A percentile compares a stretch with the other conserved stretches of the same genome.
phyloP scores from a whole-genome alignment of 2,329 filamentous ascomycete species.

The Aspergillus fumigatiaffinis region DNA sequence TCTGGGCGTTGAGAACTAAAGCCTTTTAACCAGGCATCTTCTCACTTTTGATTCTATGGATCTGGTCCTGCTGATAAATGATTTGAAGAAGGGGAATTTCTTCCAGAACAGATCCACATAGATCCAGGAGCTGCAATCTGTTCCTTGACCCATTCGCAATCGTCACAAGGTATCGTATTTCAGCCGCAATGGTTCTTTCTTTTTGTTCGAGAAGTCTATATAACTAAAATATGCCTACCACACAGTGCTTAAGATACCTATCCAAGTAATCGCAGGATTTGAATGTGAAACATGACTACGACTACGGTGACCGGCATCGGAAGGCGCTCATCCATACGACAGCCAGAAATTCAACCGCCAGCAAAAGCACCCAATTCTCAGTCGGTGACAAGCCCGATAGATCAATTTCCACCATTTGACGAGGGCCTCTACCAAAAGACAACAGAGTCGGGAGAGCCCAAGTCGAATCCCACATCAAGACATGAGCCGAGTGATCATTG shows the following conservation, averaged over 20 bases:
- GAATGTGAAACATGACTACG: slow-evolving; percentile 33
- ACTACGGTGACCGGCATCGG: slow-evolving; percentile 38
- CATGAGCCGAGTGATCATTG: slow-evolving; percentile 51
- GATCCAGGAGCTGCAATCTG: background rate
- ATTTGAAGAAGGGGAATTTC: background rate
- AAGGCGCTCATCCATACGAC: slow-evolving; percentile 37
- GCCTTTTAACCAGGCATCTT: background rate
- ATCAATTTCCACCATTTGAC: slow-evolving; percentile 43
- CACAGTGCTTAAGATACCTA: background rate
- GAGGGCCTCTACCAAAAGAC: slow-evolving; percentile 33
- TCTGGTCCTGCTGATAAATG: background rate
- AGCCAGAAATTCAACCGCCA: slow-evolving; percentile 31
- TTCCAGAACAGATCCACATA: background rate
- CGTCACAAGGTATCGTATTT: background rate
- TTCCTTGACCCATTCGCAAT: background rate
- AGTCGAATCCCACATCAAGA: slow-evolving; percentile 24
- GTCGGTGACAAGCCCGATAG: slow-evolving; percentile 32
- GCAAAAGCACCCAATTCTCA: slow-evolving; percentile 26
- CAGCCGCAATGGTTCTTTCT: background rate
- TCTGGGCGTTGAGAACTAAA: background rate
- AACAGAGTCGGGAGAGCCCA: slow-evolving; percentile 22
- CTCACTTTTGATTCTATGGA: background rate
- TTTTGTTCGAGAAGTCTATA: background rate
- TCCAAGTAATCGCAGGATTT: background rate
- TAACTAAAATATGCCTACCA: background rate